Base-by-base conservation (phyloP, 2,329 filamentous ascomycete genomes). In the Penicillium hordei region DNA sequence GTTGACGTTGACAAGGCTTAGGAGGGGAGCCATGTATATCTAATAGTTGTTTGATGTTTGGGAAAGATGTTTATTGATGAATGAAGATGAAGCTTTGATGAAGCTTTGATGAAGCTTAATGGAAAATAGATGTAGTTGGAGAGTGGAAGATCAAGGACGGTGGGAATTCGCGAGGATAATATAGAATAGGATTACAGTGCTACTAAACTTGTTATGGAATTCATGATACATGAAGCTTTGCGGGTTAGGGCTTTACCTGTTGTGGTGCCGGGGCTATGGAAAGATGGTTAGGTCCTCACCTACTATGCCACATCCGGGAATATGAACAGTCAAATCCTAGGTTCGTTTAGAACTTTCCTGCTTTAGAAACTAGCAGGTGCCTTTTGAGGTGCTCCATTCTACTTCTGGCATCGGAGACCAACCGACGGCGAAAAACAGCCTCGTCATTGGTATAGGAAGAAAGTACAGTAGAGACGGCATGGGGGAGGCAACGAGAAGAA, bases 21-120 rank as follows among this genome's bases (percentile, higher is more conserved):
- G 13, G 1, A 44, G 25, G 27, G 48, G 31, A n/a, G 48, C 54
- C 54, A 56, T 56, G 40, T 45, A n/a, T 36, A 27, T 51, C n/a
- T 33, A 51, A 23, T 13, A 3, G 9, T 19, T 55, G 21, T 19
- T 42, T 50, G 46, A 21, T 50, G 5, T 8, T 29, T 19, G 40
- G 21, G 17, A 29, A 48, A 48, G 5, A 23, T 13, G 23, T 19
- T 29, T 38, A 31, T 42, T 43, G 45, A 34, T 36, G n/a, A 8
- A 36, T 23, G 13, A 33, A 21, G 36, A 17, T 13, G 12, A 34
- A 42, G 27, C 9, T 40, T 33, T 38, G 36, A 17, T 13, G 12
- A 34, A 42, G 27, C 9, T 40, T 33, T 38, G 48, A 52, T 43
- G 46, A 21, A 43, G 38, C 38, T 55, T 43, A 36, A 50, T 50